Evolutionary conservation across 306 rosid species (phyloP), one percentile per base, ranked within the genome.

Genomic region (Lithocarpus polystachyus): DNA sequence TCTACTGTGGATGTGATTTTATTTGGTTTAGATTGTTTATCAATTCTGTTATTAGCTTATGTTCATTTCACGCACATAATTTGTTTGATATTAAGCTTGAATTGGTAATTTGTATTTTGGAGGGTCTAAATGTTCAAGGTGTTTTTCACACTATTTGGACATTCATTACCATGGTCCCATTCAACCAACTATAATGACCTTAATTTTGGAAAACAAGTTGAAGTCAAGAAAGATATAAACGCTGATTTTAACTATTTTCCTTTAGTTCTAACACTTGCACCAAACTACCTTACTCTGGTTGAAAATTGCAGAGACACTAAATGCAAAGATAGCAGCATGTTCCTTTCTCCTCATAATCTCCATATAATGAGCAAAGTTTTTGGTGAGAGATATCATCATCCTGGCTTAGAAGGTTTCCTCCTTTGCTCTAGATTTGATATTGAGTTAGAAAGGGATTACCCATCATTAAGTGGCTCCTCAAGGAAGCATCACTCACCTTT

Each of bases 341-440:
- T 57, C 19, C 76, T 80, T 61, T 53, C 88, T 79, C 87, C 87
- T 19, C 72, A 84, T 48, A 68, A 48, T 57, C 81, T 74, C 68
- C 77, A 85, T 87, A 74, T 77, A 73, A 77, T 76, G 75, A 75
- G 75, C 68, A 77, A 67, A 65, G 80, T 82, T 81, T 65, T 83
- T 37, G 60, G 54, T 60, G 75, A 81, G 59, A 64, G 61, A n/a
- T 70, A 64, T 79, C 86, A 51, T 64, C 70, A 57, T 82, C 72
- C 78, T 78, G 64, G 43, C 72, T 31, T 72, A 18, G 85, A 89
- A 81, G 76, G 84, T 83, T 77, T 88, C 77, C 71, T 80, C 77
- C 68, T 80, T 79, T 62, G 86, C 35, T 84, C 92, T 53, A 72
- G 82, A 60, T 71, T 72, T 0, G 76, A 76, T 71, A 76, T 86